Evolutionary conservation across 495 filamentous ascomycete genomes (phyloP).

Genomic region (Hypoxylon lenormandii): DNA sequence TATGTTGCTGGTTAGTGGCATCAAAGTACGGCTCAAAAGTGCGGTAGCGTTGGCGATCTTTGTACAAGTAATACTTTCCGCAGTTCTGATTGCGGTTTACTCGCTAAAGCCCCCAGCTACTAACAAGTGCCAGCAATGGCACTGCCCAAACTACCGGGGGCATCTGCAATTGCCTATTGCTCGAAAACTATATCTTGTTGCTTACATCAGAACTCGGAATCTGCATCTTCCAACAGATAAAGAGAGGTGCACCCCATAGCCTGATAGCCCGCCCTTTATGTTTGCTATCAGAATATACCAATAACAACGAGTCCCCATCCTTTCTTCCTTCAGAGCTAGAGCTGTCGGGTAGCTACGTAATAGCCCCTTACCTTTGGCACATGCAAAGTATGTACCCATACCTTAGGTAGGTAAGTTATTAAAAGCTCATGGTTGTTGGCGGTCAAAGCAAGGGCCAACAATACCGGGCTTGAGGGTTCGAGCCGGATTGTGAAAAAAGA

Average conservation of each 20-base stretch:
- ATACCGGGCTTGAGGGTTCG: neutral
- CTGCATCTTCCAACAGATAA: too few relatives aligned
- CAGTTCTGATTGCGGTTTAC: neutral
- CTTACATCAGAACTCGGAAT: too few relatives aligned
- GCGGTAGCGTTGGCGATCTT: slow-evolving; percentile 33
- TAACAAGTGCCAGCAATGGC: neutral
- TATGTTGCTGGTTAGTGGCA: slow-evolving; percentile 14
- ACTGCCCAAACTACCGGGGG: neutral
- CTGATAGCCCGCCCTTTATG: neutral
- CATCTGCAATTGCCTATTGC: neutral
- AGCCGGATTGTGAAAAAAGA: neutral
- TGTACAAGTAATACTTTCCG: slow-evolving; percentile 9
- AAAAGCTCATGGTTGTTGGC: neutral
- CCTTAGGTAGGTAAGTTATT: too few relatives aligned
- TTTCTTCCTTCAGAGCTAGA: too few relatives aligned
- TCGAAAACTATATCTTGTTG: neutral
- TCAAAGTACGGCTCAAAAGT: neutral
- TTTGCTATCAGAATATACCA: neutral
- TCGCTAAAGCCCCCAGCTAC: neutral
- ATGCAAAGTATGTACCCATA: neutral
- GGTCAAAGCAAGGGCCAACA: neutral
- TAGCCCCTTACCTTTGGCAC: neutral
- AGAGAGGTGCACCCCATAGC: too few relatives aligned
- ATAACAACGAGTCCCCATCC: too few relatives aligned
- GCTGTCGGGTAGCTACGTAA: neutral